phyloP scores from a whole-genome alignment of 129 eudicot genomes.

The Kitagawia praeruptora region DNA sequence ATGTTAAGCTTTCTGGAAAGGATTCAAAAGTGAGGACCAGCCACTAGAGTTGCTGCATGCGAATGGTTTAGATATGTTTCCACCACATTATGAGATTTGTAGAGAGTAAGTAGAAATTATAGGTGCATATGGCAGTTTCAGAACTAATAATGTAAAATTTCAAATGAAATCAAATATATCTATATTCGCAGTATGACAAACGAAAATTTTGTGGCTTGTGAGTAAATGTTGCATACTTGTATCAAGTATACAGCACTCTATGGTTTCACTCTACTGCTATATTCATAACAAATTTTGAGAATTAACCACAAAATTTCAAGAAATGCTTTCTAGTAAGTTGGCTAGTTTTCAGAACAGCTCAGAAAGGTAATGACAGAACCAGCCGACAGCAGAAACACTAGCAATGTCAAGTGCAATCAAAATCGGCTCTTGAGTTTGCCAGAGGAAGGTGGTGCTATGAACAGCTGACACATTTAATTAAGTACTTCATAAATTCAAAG shows the following conservation, averaged over 20 bases:
- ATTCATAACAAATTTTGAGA: not conserved
- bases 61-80: not conserved
- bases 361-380: not conserved
- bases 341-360: not conserved
- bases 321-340: not conserved
- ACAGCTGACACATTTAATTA: too few relatives aligned
- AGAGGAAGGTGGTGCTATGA: not conserved
- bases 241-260: not conserved
- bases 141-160: too few relatives aligned
- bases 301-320: too few relatives aligned
- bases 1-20: slow-evolving; percentile 49
- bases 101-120: not conserved
- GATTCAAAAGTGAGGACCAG: slow-evolving; percentile 33
- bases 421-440: too few relatives aligned
- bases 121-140: not conserved
- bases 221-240: not conserved
- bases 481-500: too few relatives aligned
- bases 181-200: too few relatives aligned
- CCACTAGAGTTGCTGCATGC: not conserved
- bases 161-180: not conserved
- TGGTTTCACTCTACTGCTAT: not conserved
- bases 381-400: not conserved
- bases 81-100: not conserved
- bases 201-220: too few relatives aligned
- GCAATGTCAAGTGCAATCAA: not conserved